A percentile compares a stretch with the other conserved stretches of the same genome.
These are phyloP conservation scores for Aspergillus niger DNA, from an alignment of 2,329 filamentous ascomycete genomes.

Conservation along the genomic window DNA sequence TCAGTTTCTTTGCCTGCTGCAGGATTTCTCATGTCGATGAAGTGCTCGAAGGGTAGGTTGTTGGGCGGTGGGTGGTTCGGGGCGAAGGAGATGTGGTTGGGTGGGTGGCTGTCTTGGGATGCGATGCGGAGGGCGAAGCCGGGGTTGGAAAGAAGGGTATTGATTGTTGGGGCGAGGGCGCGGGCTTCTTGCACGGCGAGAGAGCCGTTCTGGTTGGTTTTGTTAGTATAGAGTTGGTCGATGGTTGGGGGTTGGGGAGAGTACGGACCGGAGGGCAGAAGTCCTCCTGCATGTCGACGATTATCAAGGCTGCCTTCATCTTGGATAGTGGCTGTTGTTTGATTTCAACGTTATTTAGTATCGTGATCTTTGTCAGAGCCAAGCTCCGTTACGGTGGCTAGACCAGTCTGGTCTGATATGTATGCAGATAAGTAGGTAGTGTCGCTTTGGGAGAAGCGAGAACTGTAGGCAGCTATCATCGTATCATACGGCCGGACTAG, in stretches of 20 bases:
- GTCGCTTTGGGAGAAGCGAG: not conserved
- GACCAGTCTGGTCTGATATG: not conserved
- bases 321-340: not conserved
- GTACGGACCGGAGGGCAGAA: constrained; percentile 81
- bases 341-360: too few species aligned
- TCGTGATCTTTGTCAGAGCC: too few species aligned
- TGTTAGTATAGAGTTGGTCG: constrained; percentile 7
- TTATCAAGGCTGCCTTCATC: constrained; percentile 60
- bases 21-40: constrained; percentile 58
- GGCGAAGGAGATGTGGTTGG: constrained; percentile 84
- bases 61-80: constrained; percentile 67
- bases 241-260: not conserved
- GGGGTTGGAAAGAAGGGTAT: constrained; percentile 69
- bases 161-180: constrained; percentile 69
- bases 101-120: constrained; percentile 91
- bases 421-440: not conserved
- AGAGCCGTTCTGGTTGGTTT: constrained; percentile 66
- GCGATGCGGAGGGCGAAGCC: constrained; percentile 72
- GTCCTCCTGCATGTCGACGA: constrained; percentile 92
- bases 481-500: not conserved
- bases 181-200: constrained; percentile 78
- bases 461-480: not conserved
- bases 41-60: constrained; percentile 68
- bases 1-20: constrained; percentile 57
- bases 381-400: too few species aligned